These are phyloP conservation scores for Xylaria cubensis DNA, from an alignment of 495 filamentous ascomycete species.

Conservation along the genomic window DNA sequence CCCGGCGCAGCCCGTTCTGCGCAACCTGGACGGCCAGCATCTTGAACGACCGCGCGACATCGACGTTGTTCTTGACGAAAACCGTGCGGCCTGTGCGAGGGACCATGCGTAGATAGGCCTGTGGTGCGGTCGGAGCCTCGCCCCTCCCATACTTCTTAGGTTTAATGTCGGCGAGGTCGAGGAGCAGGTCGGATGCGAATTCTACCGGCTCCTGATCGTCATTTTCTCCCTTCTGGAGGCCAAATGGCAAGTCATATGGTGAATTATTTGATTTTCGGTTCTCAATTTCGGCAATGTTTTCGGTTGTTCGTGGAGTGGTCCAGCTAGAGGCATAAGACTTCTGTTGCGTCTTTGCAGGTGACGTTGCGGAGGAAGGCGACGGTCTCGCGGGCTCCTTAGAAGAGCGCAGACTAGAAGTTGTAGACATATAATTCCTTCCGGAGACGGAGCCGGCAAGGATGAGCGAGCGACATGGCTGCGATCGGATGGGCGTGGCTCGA, in stretches of 20 bases:
- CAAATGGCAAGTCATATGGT: slow-evolving; percentile 8
- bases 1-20: slow-evolving; percentile 59
- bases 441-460: slow-evolving; percentile 2
- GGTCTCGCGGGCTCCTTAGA: slow-evolving; percentile 1
- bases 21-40: slow-evolving; percentile 52
- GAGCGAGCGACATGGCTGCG: slow-evolving; percentile 25
- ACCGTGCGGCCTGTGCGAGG: slow-evolving; percentile 67
- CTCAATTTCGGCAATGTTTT: slow-evolving; percentile 19
- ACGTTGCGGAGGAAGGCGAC: slow-evolving; percentile 5
- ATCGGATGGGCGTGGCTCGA: slow-evolving; percentile 29
- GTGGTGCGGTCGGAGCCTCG: slow-evolving; percentile 16
- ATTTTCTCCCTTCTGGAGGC: slow-evolving; percentile 11
- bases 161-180: slow-evolving; percentile 35
- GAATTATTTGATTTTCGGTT: slow-evolving; percentile 31
- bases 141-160: slow-evolving; percentile 23
- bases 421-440: slow-evolving; percentile 10
- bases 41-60: slow-evolving; percentile 62
- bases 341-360: slow-evolving; percentile 21
- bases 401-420: neutral
- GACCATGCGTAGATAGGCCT: slow-evolving; percentile 50
- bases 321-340: slow-evolving; percentile 23
- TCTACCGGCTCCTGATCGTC: slow-evolving; percentile 23
- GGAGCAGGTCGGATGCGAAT: slow-evolving; percentile 28
- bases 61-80: slow-evolving; percentile 52
- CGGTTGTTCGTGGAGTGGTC: neutral